phyloP scores from a whole-genome alignment of 805 yeast species.

The Isabelozyma pseudorhagii region DNA sequence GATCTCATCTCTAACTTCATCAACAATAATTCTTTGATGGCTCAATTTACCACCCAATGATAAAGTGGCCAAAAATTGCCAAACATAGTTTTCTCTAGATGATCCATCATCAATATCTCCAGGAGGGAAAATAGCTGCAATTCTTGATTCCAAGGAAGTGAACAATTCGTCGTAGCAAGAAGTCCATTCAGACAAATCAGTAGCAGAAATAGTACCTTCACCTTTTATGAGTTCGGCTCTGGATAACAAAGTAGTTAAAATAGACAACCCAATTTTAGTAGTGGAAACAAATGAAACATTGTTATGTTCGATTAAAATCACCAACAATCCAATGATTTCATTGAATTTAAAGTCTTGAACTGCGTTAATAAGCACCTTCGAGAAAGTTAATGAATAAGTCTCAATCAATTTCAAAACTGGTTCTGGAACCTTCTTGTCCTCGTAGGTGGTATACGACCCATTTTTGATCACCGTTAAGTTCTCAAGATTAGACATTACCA shows the following conservation, averaged over 20 bases:
- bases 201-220: conserved; percentile 58
- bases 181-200: conserved; percentile 69
- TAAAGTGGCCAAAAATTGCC: conserved; percentile 95
- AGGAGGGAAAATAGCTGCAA: conserved; percentile 74
- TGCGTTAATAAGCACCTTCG: conserved; percentile 80
- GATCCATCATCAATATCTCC: conserved; percentile 59
- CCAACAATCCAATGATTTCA: conserved; percentile 74
- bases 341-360: conserved; percentile 77
- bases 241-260: conserved; percentile 85
- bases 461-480: conserved; percentile 72
- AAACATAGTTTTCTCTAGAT: conserved; percentile 57
- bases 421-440: conserved; percentile 48
- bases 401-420: conserved; percentile 61
- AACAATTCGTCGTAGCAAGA: conserved; percentile 79
- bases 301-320: conserved; percentile 66
- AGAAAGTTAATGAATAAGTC: conserved; percentile 72
- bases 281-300: conserved; percentile 66
- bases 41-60: conserved; percentile 87
- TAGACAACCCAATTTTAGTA: conserved; percentile 77
- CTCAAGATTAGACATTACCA: conserved; percentile 76
- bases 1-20: conserved; percentile 89
- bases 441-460: conserved; percentile 73
- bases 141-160: conserved; percentile 72
- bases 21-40: conserved; percentile 91
- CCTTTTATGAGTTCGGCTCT: conserved; percentile 91